Conservation (phyloP, 164 flowering plant species). For the Chloranthus sessilifolius region DNA sequence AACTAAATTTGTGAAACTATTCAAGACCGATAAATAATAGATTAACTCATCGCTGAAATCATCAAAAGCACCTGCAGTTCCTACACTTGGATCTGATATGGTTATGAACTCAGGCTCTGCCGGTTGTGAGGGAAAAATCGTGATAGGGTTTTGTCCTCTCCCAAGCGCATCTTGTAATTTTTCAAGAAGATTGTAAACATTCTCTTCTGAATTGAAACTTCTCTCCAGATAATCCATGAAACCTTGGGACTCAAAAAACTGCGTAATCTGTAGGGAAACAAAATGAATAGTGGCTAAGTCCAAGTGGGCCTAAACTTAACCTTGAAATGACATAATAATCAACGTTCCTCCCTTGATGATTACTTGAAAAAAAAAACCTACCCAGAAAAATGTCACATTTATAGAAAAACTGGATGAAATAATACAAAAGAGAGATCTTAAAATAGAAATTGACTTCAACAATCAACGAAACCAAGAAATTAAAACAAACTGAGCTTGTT, state of each 20-base stretch:
- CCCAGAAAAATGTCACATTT: neutral
- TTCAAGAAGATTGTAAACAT: conserved; percentile 75
- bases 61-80: conserved; percentile 50
- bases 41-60: neutral
- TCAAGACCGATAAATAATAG: neutral
- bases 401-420: neutral
- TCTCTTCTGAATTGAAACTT: conserved; percentile 63
- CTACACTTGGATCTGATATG: conserved; percentile 72
- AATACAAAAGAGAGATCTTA: no score
- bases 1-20: neutral
- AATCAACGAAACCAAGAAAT: neutral
- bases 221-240: conserved; percentile 92
- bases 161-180: conserved; percentile 97
- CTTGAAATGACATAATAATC: no score
- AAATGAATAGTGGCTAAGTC: no score
- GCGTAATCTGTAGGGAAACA: conserved; percentile 51
- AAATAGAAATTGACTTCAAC: neutral
- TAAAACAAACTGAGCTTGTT: neutral
- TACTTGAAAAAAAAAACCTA: neutral
- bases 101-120: conserved; percentile 82
- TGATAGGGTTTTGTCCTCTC: conserved; percentile 84
- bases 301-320: no score
- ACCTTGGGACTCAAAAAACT: conserved; percentile 90
- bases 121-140: conserved; percentile 56
- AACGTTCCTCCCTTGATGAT: no score